A percentile compares a stretch with the other conserved stretches of the same genome.
These are phyloP conservation scores for Globisporangium emineosum DNA, from an alignment of 352 stramenopile genomes.

Conservation along the genomic window DNA sequence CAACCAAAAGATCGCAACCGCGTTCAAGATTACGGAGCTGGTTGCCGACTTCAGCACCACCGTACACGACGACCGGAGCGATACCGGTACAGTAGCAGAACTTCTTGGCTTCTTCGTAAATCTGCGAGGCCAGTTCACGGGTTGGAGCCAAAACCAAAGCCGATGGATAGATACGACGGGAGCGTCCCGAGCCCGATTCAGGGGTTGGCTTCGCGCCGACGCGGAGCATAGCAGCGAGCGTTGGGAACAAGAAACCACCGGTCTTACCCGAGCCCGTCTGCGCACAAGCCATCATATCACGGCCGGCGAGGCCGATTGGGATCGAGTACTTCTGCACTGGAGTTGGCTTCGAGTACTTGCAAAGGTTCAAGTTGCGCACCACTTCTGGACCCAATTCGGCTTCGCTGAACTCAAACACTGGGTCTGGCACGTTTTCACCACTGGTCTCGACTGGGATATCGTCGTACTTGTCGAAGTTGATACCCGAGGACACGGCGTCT, in stretches of 20 bases:
- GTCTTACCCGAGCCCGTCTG: conserved; percentile 99
- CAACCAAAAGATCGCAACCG: too few relatives aligned
- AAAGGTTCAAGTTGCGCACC: conserved; percentile 89
- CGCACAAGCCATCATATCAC: conserved; percentile 99
- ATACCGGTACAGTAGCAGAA: too few relatives aligned
- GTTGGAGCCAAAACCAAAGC: conserved; percentile 98
- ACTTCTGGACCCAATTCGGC: conserved; percentile 92
- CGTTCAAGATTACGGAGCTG: too few relatives aligned
- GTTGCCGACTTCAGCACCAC: too few relatives aligned
- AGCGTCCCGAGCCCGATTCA: too few relatives aligned
- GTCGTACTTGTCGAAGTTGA: conserved; percentile 99
- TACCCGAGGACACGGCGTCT: conserved; percentile 92
- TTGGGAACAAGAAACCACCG: conserved; percentile 96
- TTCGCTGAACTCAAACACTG: conserved; percentile 87
- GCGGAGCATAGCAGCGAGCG: too few relatives aligned
- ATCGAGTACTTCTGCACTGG: conserved; percentile 98
- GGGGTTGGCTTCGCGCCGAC: conserved; percentile 96
- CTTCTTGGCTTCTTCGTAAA: conserved; percentile 92
- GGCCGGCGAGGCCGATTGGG: conserved; percentile 93
- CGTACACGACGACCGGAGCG: too few relatives aligned
- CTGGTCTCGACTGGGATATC: conserved; percentile 97
- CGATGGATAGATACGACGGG: too few relatives aligned
- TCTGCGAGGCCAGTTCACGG: conserved; percentile 97
- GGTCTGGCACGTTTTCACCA: conserved; percentile 91
- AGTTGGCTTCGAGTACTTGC: conserved; percentile 95